These are phyloP conservation scores for Saccharata proteae DNA, from an alignment of 2,329 filamentous ascomycete genomes.

Conservation along the genomic window DNA sequence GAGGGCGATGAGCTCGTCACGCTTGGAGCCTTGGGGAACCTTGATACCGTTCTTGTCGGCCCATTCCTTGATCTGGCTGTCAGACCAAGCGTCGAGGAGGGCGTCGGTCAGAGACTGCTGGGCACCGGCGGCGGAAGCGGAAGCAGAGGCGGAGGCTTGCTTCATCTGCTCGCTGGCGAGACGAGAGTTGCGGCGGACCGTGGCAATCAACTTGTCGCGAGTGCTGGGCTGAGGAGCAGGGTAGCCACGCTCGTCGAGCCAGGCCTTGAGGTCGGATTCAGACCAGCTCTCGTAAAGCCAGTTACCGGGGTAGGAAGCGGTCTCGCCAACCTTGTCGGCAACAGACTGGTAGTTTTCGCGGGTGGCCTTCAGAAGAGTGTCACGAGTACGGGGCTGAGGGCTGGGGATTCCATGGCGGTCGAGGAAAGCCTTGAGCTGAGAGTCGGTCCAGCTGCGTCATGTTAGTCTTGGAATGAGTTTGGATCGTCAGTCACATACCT, in stretches of 20 bases:
- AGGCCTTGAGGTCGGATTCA: conserved; percentile 86
- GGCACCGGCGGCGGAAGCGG: conserved; percentile 43
- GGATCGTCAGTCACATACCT: conserved; percentile 33
- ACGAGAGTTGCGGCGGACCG: conserved; percentile 81
- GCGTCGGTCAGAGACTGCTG: conserved; percentile 68
- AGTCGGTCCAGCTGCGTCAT: conserved; percentile 67
- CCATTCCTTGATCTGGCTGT: conserved; percentile 83
- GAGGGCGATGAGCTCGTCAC: conserved; percentile 78
- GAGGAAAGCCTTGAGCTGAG: conserved; percentile 83
- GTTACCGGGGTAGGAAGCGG: conserved; percentile 76
- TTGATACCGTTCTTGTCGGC: conserved; percentile 79
- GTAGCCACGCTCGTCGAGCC: conserved; percentile 80
- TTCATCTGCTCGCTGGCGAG: conserved; percentile 60
- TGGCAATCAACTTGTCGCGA: conserved; percentile 79
- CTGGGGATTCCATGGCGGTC: conserved; percentile 80
- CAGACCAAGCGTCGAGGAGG: conserved; percentile 81
- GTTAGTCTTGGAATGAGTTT: conserved; percentile 22
- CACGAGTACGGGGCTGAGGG: conserved; percentile 76
- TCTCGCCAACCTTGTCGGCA: conserved; percentile 66
- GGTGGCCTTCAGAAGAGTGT: conserved; percentile 64
- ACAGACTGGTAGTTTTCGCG: conserved; percentile 70
- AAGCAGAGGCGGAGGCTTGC: conserved; percentile 43
- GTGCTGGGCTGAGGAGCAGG: conserved; percentile 71
- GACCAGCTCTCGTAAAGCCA: conserved; percentile 91
- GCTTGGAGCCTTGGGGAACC: conserved; percentile 84